Evolutionary conservation across 345 rosid genomes (phyloP).

Genomic region (Tarenaya hassleriana): DNA sequence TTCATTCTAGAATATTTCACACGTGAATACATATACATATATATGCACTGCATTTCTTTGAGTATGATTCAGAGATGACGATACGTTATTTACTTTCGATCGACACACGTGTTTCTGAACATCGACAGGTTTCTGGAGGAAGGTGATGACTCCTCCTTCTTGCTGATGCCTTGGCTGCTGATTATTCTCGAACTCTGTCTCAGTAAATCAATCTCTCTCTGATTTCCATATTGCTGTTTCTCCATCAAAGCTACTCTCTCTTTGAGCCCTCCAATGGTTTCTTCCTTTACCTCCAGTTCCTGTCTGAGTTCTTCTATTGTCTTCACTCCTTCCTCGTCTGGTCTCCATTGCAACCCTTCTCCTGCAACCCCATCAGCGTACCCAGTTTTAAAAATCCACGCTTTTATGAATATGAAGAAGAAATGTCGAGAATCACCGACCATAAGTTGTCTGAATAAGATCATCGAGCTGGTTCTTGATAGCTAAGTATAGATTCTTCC

Average conservation of each 20-base stretch:
- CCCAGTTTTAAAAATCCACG: constrained; percentile 12
- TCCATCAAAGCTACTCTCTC: constrained; percentile 38
- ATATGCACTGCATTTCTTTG: constrained; percentile 5
- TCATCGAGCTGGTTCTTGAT: constrained; percentile 82
- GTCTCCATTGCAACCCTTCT: constrained; percentile 39
- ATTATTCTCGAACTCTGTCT: constrained; percentile 67
- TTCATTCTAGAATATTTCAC: too few relatives aligned
- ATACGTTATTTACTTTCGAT: constrained; percentile 26
- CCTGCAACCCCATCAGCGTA: constrained; percentile 23
- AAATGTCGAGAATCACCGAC: constrained; percentile 4
- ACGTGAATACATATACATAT: background rate
- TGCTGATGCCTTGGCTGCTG: constrained; percentile 25
- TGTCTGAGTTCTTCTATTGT: constrained; percentile 41
- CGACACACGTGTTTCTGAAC: constrained; percentile 26
- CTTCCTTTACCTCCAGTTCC: constrained; percentile 53
- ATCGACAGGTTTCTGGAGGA: constrained; percentile 15
- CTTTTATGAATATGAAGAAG: background rate
- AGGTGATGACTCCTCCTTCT: constrained; percentile 18
- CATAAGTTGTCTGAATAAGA: constrained; percentile 61
- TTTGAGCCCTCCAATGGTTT: constrained; percentile 37
- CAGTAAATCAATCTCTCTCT: constrained; percentile 55
- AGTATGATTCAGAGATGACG: background rate
- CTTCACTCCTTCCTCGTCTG: constrained; percentile 38
- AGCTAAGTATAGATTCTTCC: constrained; percentile 82
- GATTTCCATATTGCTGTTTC: constrained; percentile 39